Conservation (phyloP, 2,329 filamentous ascomycete genomes). For the Orbilia blumenaviensis region DNA sequence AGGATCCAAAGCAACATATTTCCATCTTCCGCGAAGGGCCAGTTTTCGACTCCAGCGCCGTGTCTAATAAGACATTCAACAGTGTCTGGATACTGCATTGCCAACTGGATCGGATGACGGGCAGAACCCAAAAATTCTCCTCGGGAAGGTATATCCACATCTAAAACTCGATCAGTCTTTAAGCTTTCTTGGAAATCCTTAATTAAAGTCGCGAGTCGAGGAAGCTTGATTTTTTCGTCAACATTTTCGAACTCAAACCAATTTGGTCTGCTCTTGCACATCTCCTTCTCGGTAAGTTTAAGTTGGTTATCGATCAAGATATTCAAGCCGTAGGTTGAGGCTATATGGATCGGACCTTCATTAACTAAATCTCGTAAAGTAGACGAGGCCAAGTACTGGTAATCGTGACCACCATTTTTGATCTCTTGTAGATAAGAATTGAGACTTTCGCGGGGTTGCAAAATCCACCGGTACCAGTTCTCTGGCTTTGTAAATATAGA, state of each 20-base stretch:
- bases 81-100: not conserved
- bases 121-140: not conserved
- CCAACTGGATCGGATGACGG: not conserved
- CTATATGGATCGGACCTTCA: not conserved
- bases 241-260: not conserved
- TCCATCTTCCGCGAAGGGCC: not conserved
- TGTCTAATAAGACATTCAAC: conserved; percentile 13
- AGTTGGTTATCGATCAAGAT: conserved; percentile 10
- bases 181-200: not conserved
- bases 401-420: too few species aligned
- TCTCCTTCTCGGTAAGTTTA: not conserved
- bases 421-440: too few species aligned
- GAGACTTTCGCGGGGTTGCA: too few species aligned
- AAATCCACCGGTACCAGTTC: conserved; percentile 25
- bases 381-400: too few species aligned
- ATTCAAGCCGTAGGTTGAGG: not conserved
- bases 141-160: not conserved
- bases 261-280: not conserved
- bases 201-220: not conserved
- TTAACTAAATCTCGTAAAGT: not conserved
- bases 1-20: not conserved
- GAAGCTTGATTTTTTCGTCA: not conserved
- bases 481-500: not conserved
- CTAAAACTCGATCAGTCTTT: not conserved
- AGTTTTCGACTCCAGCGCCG: conserved; percentile 18